A percentile compares a stretch with the other conserved stretches of the same genome.
These are phyloP conservation scores for Cytospora paraplurivora DNA, from an alignment of 2,329 filamentous ascomycete species.

Conservation along the genomic window DNA sequence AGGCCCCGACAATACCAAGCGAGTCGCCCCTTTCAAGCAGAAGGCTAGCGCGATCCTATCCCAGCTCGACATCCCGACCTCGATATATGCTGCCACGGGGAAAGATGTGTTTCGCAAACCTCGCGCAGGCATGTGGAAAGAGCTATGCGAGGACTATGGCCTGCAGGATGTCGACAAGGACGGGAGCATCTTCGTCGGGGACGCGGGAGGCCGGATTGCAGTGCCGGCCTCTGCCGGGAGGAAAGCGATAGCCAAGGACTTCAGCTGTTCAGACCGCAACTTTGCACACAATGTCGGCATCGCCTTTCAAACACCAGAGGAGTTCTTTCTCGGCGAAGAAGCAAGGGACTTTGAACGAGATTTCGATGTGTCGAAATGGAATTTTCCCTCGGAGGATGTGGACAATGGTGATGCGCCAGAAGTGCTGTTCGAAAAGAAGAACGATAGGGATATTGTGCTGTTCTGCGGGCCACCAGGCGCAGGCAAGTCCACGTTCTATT, in stretches of 20 bases:
- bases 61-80: slow-evolving; percentile 73
- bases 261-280: slow-evolving; percentile 71
- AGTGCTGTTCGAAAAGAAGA: slow-evolving; percentile 60
- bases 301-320: slow-evolving; percentile 82
- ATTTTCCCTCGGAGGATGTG: slow-evolving; percentile 42
- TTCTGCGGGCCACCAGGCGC: slow-evolving; percentile 88
- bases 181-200: slow-evolving; percentile 83
- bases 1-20: slow-evolving; percentile 62
- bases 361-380: slow-evolving; percentile 69
- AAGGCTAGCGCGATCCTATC: slow-evolving; percentile 72
- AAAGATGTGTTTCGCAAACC: slow-evolving; percentile 87
- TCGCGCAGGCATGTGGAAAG: slow-evolving; percentile 82
- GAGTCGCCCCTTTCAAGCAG: slow-evolving; percentile 77
- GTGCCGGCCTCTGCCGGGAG: slow-evolving; percentile 33
- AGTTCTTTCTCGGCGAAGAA: slow-evolving; percentile 76
- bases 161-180: slow-evolving; percentile 67
- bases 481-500: slow-evolving; percentile 91
- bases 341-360: slow-evolving; percentile 66
- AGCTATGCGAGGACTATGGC: slow-evolving; percentile 60
- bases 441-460: slow-evolving; percentile 73
- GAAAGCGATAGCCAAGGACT: slow-evolving; percentile 52
- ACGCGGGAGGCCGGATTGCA: slow-evolving; percentile 69
- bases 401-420: slow-evolving; percentile 31
- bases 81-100: slow-evolving; percentile 82
- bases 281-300: slow-evolving; percentile 86